phyloP scores from a whole-genome alignment of 106 monocot species.

The Chionographis japonica region DNA sequence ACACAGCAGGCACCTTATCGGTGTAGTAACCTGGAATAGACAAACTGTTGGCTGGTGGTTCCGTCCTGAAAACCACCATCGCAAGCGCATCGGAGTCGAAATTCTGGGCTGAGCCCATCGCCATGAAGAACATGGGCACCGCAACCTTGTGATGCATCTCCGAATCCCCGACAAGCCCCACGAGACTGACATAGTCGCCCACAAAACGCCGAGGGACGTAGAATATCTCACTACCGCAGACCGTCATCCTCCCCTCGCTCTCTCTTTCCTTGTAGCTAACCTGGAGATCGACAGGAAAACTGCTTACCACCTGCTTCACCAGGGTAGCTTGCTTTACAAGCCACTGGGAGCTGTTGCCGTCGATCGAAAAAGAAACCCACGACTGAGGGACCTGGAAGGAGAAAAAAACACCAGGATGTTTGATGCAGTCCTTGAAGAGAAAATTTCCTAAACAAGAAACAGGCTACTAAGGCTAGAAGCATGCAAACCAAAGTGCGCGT shows the following conservation, averaged over 20 bases:
- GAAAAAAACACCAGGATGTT: background rate
- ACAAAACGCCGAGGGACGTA: slow-evolving; percentile 62
- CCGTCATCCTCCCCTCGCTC: slow-evolving; percentile 39
- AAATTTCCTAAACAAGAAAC: no score
- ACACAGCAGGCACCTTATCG: slow-evolving; percentile 60
- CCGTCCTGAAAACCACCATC: slow-evolving; percentile 36
- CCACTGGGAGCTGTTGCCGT: slow-evolving; percentile 63
- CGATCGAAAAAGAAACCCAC: slow-evolving; percentile 49
- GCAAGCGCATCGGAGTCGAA: slow-evolving; percentile 67
- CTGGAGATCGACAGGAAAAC: slow-evolving; percentile 79
- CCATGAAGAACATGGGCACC: slow-evolving; percentile 77
- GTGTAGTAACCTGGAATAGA: slow-evolving; percentile 50
- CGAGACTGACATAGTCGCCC: slow-evolving; percentile 67
- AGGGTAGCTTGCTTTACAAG: slow-evolving; percentile 41
- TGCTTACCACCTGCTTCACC: slow-evolving; percentile 53
- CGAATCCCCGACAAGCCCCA: slow-evolving; percentile 55
- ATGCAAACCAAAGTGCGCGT: background rate
- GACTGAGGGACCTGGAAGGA: slow-evolving; percentile 55
- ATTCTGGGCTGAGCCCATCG: slow-evolving; percentile 72
- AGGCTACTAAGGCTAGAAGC: no score
- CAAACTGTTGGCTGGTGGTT: slow-evolving; percentile 25
- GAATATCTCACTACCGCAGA: slow-evolving; percentile 82
- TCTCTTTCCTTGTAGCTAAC: slow-evolving; percentile 66
- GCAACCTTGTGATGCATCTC: slow-evolving; percentile 87
- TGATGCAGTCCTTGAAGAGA: no score